Evolutionary conservation across 129 eudicot species (phyloP), one percentile per base, ranked within the genome.

Genomic region (Artemisia tridentata): DNA sequence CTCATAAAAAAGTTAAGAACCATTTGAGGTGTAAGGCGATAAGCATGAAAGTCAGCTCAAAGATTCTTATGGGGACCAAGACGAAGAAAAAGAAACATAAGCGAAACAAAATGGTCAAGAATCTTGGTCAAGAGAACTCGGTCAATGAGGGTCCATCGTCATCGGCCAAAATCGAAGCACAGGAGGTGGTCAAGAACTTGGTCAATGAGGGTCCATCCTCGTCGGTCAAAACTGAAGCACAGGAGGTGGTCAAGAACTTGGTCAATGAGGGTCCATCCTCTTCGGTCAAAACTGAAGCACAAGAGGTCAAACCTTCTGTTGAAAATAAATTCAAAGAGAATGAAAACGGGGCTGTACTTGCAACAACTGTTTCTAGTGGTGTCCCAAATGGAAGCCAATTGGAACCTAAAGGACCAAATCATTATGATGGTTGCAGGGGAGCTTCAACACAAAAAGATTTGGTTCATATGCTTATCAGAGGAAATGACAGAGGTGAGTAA

Each of bases 391-490:
- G 67, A 58, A 79, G 16, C 41, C 74, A 57, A 13, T 68, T 55
- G 67, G 67, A 61, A 54, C 64, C 14, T 29, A 72, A 58, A 61
- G 77, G 63, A 31, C 17, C 48, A 56, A 47, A 57, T 65, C 20
- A 45, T 58, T 69, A 17, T 54, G 78, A 74, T 64, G 17, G 19
- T 52, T 3, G 12, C 9, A 27, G 31, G 8, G 43, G 72, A 65
- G 58, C 65, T 23, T 68, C 58, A 6, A 61, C 20, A 69, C 80
- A 74, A 72, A 79, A 70, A 48, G 79, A 67, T 69, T n/a, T 83
- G 49, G 73, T 90, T 82, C 82, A 75, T 82, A 79, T 88, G 75
- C 96, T 84, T 68, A 86, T 86, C 51, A 75, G 82, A 52, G 96
- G 92, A 20, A 21, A 86, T 55, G 95, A 92, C 71, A 81, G 83